phyloP scores from a whole-genome alignment of 225 moss, liverwort and hornwort species.

The Thuidium tamariscinum region DNA sequence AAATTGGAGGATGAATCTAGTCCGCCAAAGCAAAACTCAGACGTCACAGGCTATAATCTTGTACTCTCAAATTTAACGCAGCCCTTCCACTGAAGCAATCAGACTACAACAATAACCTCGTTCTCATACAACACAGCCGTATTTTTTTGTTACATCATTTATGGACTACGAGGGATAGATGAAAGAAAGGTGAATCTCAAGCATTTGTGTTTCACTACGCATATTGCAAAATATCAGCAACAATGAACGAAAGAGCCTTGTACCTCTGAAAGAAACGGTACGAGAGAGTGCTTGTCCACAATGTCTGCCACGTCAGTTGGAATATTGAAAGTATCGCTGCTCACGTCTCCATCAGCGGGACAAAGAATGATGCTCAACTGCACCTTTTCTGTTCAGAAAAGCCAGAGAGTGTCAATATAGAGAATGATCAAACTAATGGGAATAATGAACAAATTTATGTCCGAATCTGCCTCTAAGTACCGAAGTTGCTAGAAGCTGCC shows the following conservation, averaged over 20 bases:
- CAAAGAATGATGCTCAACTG: constrained; percentile 71
- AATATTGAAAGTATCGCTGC: constrained; percentile 24
- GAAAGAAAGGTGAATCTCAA: not conserved
- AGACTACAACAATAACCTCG: not conserved
- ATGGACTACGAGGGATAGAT: not conserved
- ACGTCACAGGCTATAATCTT: not conserved
- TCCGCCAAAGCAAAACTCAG: not conserved
- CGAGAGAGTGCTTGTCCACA: constrained; percentile 50
- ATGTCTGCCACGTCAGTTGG: constrained; percentile 52
- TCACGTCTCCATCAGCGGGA: constrained; percentile 16
- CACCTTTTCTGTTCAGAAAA: constrained; percentile 28
- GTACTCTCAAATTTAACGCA: not conserved
- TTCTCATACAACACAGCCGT: not conserved
- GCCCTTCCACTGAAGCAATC: not conserved
- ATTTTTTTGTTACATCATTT: not conserved
- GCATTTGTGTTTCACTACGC: not conserved
- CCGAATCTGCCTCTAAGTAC: not conserved
- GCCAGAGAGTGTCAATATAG: not conserved
- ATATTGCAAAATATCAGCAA: not conserved
- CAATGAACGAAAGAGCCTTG: not conserved
- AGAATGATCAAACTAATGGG: not conserved
- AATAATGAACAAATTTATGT: not conserved
- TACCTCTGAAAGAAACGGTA: constrained; percentile 65
- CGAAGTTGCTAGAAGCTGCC: not conserved
- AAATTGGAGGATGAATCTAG: not conserved